Evolutionary conservation across 2,329 filamentous ascomycete species (phyloP), one percentile per base, ranked within the genome.

Genomic region (Penicillium sp.): DNA sequence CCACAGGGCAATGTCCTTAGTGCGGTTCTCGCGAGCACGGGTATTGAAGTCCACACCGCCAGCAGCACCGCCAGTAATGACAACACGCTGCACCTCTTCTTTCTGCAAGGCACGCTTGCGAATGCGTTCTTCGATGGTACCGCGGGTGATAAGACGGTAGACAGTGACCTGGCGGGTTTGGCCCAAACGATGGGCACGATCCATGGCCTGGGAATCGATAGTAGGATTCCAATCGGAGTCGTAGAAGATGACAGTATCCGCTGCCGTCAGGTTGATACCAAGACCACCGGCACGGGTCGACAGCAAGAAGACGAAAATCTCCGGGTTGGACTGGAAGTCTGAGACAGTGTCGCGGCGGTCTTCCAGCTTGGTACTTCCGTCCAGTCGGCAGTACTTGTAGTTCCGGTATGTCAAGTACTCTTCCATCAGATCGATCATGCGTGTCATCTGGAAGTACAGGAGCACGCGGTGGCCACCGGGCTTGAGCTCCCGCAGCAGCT

Each of bases 371-470:
- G 94, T 99, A 18, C 91, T 96, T 70, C 94, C 94, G 68, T 99
- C 94, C 42, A 99, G 82, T 57, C 94, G 90, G 68, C 93, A 95
- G 77, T 97, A 99, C 75, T 96, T 97, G 86, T 96, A 97, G 77
- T 97, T 97, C 72, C 94, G 90, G 78, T 97, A 97, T 0, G 94
- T 97, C 56, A 99, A 81, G 66, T 97, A 99, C 75, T 99, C 94
- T 73, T 99, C 94, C 90, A 97, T 97, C 57, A 99, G 80, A 72
- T 99, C 93, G 69, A 99, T 97, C 94, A 99, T 99, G 69, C 90
- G 89, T 4, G 94, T 99, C 94, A 99, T 99, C 80, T 99, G 94
- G 89, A 99, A 99, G 81, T 99, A 99, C 21, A 99, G 80, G 51
- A 99, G 80, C 23, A 99, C 94, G 68, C 94, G 91, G 66, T 99